Percentiles rank a stretch among this genome's conserved stretches.
phyloP scores from a whole-genome alignment of 2,329 filamentous ascomycete species.

The Verruconis gallopava region DNA sequence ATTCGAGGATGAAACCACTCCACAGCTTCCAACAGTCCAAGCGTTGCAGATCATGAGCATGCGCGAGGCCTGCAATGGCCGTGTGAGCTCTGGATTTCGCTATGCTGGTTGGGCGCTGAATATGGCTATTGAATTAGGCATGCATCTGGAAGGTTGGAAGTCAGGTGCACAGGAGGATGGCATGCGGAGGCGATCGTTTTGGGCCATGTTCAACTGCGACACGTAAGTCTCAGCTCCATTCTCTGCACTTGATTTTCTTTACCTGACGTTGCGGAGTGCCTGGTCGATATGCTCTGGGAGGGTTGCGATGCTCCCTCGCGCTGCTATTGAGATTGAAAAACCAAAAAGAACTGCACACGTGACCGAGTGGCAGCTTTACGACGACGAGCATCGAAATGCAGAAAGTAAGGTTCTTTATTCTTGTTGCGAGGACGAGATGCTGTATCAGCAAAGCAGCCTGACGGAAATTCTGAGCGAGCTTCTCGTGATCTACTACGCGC shows the following conservation, averaged over 20 bases:
- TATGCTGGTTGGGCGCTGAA: constrained; percentile 60
- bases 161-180: constrained; percentile 26
- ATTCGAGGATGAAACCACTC: constrained; percentile 38
- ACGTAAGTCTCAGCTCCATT: constrained; percentile 4
- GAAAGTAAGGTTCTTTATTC: constrained; percentile 44
- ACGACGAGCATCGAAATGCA: constrained; percentile 45
- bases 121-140: constrained; percentile 57
- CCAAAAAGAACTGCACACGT: constrained; percentile 19
- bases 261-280: constrained; percentile 34
- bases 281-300: constrained; percentile 35
- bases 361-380: constrained; percentile 25
- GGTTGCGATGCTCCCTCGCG: constrained; percentile 33
- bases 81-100: constrained; percentile 60
- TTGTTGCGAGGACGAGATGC: constrained; percentile 36
- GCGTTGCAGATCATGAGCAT: constrained; percentile 65
- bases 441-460: constrained; percentile 50
- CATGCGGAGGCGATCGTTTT: constrained; percentile 38
- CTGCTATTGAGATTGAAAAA: constrained; percentile 36
- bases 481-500: constrained; percentile 59
- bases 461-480: constrained; percentile 63
- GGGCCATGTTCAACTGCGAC: constrained; percentile 23
- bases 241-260: constrained; percentile 13
- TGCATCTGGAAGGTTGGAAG: constrained; percentile 39
- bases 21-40: constrained; percentile 58
- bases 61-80: constrained; percentile 57